These are phyloP conservation scores for Russula foetens DNA, from an alignment of 768 basidiomycete species.

Conservation along the genomic window DNA sequence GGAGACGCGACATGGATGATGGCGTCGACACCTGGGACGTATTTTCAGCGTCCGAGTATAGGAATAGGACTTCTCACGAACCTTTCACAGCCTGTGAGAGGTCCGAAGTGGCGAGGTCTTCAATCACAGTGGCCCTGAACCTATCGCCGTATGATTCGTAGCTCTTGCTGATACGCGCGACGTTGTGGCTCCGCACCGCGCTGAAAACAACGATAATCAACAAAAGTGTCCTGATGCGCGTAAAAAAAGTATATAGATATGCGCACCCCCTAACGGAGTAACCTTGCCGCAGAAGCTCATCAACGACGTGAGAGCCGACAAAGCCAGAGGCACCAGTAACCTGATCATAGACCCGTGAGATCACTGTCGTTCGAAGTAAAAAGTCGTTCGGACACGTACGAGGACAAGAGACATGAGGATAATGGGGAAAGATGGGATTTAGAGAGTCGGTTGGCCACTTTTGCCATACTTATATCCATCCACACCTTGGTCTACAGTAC, in stretches of 20 bases:
- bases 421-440: no score
- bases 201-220: background rate
- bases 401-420: constrained; percentile 5
- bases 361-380: background rate
- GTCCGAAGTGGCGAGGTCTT: constrained; percentile 20
- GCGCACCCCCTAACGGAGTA: constrained; percentile 40
- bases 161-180: constrained; percentile 6
- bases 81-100: constrained; percentile 23
- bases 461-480: no score
- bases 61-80: background rate
- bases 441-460: no score
- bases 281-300: constrained; percentile 36
- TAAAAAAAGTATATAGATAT: no score
- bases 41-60: background rate
- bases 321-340: constrained; percentile 40
- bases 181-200: no score
- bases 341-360: constrained; percentile 21
- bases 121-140: constrained; percentile 17
- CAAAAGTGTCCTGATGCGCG: background rate
- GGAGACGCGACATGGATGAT: constrained; percentile 19
- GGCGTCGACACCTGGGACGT: background rate
- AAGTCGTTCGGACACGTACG: background rate
- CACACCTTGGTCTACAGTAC: no score
- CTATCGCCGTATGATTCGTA: constrained; percentile 17
- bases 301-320: constrained; percentile 21